Percentiles rank a stretch among this genome's conserved stretches.
phyloP scores from a whole-genome alignment of 2,329 filamentous ascomycete genomes.

The Aspergillus persii region DNA sequence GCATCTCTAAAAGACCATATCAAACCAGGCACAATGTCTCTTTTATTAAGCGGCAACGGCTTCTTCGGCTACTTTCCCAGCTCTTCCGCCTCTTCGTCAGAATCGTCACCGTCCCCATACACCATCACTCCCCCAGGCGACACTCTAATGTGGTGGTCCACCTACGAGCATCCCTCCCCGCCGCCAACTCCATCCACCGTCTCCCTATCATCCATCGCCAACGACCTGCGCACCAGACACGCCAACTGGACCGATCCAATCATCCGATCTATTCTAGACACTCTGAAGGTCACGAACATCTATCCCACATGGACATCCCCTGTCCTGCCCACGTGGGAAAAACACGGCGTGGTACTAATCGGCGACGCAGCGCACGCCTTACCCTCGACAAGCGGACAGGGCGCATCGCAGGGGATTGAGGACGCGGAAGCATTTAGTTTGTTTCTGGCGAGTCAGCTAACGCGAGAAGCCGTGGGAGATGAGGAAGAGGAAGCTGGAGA shows the following conservation, averaged over 20 bases:
- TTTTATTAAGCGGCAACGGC: slow-evolving; percentile 49
- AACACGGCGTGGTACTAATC: slow-evolving; percentile 50
- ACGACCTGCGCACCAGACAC: slow-evolving; percentile 32
- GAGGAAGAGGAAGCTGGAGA: background rate
- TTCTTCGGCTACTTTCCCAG: slow-evolving; percentile 52
- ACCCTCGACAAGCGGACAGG: slow-evolving; percentile 55
- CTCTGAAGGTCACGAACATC: slow-evolving; percentile 41
- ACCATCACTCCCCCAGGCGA: slow-evolving; percentile 30
- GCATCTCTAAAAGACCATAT: slow-evolving; percentile 27
- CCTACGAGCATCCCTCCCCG: slow-evolving; percentile 23
- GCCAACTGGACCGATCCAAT: slow-evolving; percentile 47
- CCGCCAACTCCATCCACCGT: background rate
- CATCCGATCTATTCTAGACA: slow-evolving; percentile 41
- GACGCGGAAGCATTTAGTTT: slow-evolving; percentile 51
- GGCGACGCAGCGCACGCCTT: slow-evolving; percentile 60
- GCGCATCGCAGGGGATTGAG: slow-evolving; percentile 56
- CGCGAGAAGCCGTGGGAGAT: no score
- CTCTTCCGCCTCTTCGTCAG: slow-evolving; percentile 18
- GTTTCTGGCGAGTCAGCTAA: slow-evolving; percentile 35
- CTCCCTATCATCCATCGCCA: background rate
- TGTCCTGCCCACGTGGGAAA: slow-evolving; percentile 48
- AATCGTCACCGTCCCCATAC: slow-evolving; percentile 24
- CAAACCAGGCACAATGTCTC: slow-evolving; percentile 39
- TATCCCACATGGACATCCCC: slow-evolving; percentile 52
- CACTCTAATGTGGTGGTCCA: slow-evolving; percentile 48